Evolutionary conservation across 2,329 filamentous ascomycete genomes (phyloP), one percentile per base, ranked within the genome.

Genomic region (Cladobotryum protrusum): DNA sequence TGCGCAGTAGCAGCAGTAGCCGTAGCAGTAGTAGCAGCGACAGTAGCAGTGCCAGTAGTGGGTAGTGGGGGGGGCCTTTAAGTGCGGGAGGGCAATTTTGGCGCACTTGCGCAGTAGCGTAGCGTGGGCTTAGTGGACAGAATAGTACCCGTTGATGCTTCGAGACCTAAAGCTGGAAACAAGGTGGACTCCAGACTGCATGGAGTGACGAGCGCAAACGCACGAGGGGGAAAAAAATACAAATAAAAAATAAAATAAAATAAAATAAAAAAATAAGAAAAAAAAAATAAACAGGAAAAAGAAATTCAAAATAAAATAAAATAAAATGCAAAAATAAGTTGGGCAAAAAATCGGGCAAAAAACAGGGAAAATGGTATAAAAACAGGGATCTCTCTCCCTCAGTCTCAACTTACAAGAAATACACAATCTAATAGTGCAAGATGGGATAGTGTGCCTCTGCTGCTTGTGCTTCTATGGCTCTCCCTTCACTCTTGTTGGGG

Each of bases 381-480:
- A 37, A 37, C 14, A 37, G 35, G 15, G 35, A n/a, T n/a, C 35
- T 37, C 15, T 37, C 12, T n/a, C n/a, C n/a, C n/a, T n/a, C n/a
- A n/a, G n/a, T n/a, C n/a, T 37, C 35, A 37, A 37, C 41, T 32
- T 34, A 48, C 47, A 41, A 41, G 45, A 34, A 32, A 29, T 20
- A 44, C 36, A 17, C 41, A 45, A 34, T 34, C 47, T 33, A 12
- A 42, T 49, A 40, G 42, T 34, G 45, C 41, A 40, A n/a, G 42
- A 20, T 34, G 42, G 14, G 37, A n/a, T 24, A 29, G 47, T 33
- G 24, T 34, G 34, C 35, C 19, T n/a, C 43, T 46, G 48, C 36
- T 41, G 14, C 43, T 39, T 20, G 37, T 45, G 43, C 39, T 49
- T 17, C 43, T 49, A 18, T 49, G 47, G 33, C 47, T 49, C 29